Base-by-base conservation (phyloP, 129 eudicot species). In the Silybum marianum region DNA sequence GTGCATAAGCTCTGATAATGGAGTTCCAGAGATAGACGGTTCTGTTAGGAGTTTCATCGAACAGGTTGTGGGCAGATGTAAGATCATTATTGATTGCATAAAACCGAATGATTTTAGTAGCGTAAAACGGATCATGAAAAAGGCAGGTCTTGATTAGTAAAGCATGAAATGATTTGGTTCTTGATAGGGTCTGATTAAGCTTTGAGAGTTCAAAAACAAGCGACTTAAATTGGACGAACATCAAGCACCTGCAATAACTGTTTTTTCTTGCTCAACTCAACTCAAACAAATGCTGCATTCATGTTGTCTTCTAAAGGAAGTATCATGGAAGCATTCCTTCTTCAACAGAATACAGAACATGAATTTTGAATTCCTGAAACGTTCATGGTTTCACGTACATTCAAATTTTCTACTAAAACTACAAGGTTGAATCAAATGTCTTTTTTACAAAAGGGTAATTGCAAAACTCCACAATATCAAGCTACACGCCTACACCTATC, bases 11-110 rank as follows among this genome's bases (percentile, higher is more conserved):
- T 85, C 97, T 80, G 22, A 94, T 88, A n/a, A 94, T 86, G 78
- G 98, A 90, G 73, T 94, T 94, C 97, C 97, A 94, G 2, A 91
- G 88, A 62, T 85, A 90, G 44, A 88, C 83, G 58, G 87, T 94
- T 84, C 89, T 73, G 11, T 90, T 23, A 21, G 93, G 91, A 75
- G 36, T 87, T 91, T 84, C 84, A 18, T 91, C 93, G 73, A 94
- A 94, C 91, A 94, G 77, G 54, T 90, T 78, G 68, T 78, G 85
- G 5, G 98, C 97, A 26, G 95, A 91, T 11, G 38, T 14, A 23
- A 91, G 85, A 75, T 94, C 93, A 22, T 77, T 58, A 81, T 90
- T 94, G 25, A 86, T 42, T n/a, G 95, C 92, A 44, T 91, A 94
- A 21, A 88, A 86, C 23, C 93, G 90, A 6, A 86, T 62, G 82